Percentiles rank a stretch among this genome's conserved stretches.
Conservation (phyloP, 2,329 filamentous ascomycete species). For the Colletotrichum incanum region DNA sequence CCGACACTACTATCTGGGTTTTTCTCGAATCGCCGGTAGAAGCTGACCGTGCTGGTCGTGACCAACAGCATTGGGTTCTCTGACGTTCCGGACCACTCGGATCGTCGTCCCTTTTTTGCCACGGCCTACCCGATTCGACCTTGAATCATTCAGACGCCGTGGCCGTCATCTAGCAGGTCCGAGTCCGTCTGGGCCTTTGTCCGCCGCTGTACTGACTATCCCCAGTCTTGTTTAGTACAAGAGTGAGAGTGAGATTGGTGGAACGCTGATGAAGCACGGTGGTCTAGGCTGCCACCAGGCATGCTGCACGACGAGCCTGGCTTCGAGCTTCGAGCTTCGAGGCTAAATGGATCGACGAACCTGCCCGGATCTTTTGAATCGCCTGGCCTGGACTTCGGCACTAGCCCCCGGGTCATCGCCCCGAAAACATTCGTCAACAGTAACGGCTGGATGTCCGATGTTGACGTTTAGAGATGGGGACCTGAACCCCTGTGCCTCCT, state of each 20-base stretch:
- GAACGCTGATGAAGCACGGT: conserved; percentile 8
- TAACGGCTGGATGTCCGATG: not conserved
- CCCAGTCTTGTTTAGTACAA: conserved; percentile 1
- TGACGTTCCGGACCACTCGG: conserved; percentile 44
- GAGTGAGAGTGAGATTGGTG: not conserved
- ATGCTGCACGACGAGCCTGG: conserved; percentile 5
- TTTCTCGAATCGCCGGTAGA: conserved; percentile 19
- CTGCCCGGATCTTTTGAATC: not conserved
- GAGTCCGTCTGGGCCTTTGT: conserved; percentile 36
- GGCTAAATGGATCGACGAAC: conserved; percentile 26
- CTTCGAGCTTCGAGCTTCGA: not conserved
- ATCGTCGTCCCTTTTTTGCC: conserved; percentile 41
- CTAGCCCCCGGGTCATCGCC: not conserved
- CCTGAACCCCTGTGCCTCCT: not conserved
- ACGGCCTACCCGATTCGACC: conserved; percentile 45
- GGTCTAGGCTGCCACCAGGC: conserved; percentile 13
- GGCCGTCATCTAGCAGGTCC: conserved; percentile 1
- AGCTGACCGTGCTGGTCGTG: conserved; percentile 1
- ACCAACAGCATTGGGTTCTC: conserved; percentile 3
- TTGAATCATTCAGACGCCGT: conserved; percentile 35
- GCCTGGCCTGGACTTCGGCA: not conserved
- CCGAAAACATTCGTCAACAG: not conserved
- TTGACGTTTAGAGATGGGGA: not conserved
- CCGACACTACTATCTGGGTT: not conserved
- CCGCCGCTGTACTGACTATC: not conserved